Conservation (phyloP, 2,329 filamentous ascomycete species). For the Biscogniauxia marginata region DNA sequence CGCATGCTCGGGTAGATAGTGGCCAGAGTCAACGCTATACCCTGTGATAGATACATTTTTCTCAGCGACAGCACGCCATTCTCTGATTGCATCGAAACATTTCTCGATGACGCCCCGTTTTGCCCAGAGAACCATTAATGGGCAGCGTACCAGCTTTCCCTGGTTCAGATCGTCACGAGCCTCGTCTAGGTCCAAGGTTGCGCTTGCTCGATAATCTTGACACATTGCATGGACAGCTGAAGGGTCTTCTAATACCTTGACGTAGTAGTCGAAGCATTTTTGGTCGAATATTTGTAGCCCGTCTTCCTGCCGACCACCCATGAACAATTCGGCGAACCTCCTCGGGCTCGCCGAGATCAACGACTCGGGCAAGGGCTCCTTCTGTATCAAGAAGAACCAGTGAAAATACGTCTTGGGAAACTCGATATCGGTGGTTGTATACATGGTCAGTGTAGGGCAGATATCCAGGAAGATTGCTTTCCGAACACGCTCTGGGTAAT, state of each 20-base stretch:
- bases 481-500: slow-evolving; percentile 40
- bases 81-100: slow-evolving; percentile 46
- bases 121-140: slow-evolving; percentile 52
- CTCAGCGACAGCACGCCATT: slow-evolving; percentile 49
- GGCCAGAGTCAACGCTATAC: slow-evolving; percentile 44
- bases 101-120: slow-evolving; percentile 47
- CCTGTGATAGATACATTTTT: slow-evolving; percentile 38
- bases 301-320: slow-evolving; percentile 39
- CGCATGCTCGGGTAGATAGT: slow-evolving; percentile 51
- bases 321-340: slow-evolving; percentile 41
- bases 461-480: slow-evolving; percentile 51
- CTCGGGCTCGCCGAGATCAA: slow-evolving; percentile 40
- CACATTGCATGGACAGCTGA: slow-evolving; percentile 48
- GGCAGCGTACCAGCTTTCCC: slow-evolving; percentile 44
- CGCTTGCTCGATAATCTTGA: slow-evolving; percentile 55
- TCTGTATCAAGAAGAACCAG: slow-evolving; percentile 59
- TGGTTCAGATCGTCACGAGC: slow-evolving; percentile 43
- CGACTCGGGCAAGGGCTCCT: slow-evolving; percentile 48
- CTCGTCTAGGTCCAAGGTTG: slow-evolving; percentile 51
- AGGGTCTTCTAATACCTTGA: slow-evolving; percentile 39
- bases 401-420: slow-evolving; percentile 55
- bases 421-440: slow-evolving; percentile 38
- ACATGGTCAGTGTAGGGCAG: slow-evolving; percentile 55
- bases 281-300: slow-evolving; percentile 36
- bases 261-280: slow-evolving; percentile 41